Evolutionary conservation across 805 yeast genomes (phyloP).

Genomic region (Teunomyces aglyptinius): DNA sequence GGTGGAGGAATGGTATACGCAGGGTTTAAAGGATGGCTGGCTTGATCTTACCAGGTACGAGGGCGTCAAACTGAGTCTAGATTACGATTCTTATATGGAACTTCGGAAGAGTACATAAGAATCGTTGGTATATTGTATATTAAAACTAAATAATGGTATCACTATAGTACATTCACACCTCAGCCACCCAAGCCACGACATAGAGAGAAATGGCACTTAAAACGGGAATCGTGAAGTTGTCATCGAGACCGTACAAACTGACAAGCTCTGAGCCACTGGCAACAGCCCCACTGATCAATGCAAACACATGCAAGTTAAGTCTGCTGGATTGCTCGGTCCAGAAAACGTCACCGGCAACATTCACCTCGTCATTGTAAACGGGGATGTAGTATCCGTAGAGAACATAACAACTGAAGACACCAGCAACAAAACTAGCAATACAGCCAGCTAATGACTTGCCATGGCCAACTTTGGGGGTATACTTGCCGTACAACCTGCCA

Average conservation of each 20-base stretch:
- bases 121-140: neutral
- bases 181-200: slow-evolving; percentile 36
- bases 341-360: slow-evolving; percentile 54
- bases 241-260: slow-evolving; percentile 76
- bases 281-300: slow-evolving; percentile 69
- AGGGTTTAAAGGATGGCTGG: slow-evolving; percentile 33
- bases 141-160: slow-evolving; percentile 1
- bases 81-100: slow-evolving; percentile 20
- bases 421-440: slow-evolving; percentile 76
- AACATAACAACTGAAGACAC: slow-evolving; percentile 61
- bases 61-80: slow-evolving; percentile 30
- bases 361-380: slow-evolving; percentile 45
- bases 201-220: slow-evolving; percentile 68
- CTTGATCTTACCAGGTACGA: slow-evolving; percentile 33
- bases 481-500: slow-evolving; percentile 82
- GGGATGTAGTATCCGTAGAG: slow-evolving; percentile 79
- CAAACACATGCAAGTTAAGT: slow-evolving; percentile 51
- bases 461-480: slow-evolving; percentile 72
- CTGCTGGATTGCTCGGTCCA: slow-evolving; percentile 65
- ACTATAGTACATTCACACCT: slow-evolving; percentile 1
- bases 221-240: slow-evolving; percentile 92
- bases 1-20: slow-evolving; percentile 21
- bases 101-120: slow-evolving; percentile 10
- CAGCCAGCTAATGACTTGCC: slow-evolving; percentile 90
- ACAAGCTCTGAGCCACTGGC: slow-evolving; percentile 88